Evolutionary conservation across 1,139 yeast species (phyloP), one percentile per base, ranked within the genome.

Genomic region (Diutina mesorugosa): DNA sequence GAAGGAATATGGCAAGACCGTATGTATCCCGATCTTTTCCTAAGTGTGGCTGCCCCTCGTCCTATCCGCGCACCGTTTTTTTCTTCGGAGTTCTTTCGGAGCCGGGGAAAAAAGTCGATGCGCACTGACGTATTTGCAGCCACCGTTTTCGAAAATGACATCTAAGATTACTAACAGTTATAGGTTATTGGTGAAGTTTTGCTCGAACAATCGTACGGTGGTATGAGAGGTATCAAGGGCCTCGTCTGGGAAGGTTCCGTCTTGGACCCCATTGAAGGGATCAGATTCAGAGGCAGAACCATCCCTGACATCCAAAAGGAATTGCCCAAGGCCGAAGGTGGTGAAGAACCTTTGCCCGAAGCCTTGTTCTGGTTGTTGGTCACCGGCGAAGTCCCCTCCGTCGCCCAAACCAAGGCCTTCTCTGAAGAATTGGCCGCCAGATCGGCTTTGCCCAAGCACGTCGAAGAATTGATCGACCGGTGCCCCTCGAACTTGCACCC

Each of bases 181-280:
- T 35, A 35, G 41, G 41, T 81, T 60, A 90, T 95, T 67, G 98
- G 97, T 66, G 97, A 93, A 77, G 95, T 91, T 64, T 79, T 85
- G 63, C 81, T 93, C 64, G 97, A 90, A 76, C 98, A 93, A 79
- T 97, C 97, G 57, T 93, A 93, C 77, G 99, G 98, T 81, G 99
- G 99, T 83, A 90, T 89, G 97, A 86, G 97, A 78, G 97, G 97
- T 74, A 88, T 91, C 78, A 89, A 89, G 77, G 96, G 97, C 69
- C 81, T 93, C 66, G 97, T 93, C 60, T 93, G 98, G 98, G 98
- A 93, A 81, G 99, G 99, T 68, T 91, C 98, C 58, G 99, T 93
- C 58, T 81, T 93, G 72, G 99, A 93, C 76, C 95, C 99, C 65
- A 87, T 87, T 64, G 99, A 93, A 77, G 99, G 99, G 70, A 93